A percentile compares a stretch with the other conserved stretches of the same genome.
Evolutionary conservation across 2,329 filamentous ascomycete species (phyloP).

Genomic region (Thelonectria discophora): DNA sequence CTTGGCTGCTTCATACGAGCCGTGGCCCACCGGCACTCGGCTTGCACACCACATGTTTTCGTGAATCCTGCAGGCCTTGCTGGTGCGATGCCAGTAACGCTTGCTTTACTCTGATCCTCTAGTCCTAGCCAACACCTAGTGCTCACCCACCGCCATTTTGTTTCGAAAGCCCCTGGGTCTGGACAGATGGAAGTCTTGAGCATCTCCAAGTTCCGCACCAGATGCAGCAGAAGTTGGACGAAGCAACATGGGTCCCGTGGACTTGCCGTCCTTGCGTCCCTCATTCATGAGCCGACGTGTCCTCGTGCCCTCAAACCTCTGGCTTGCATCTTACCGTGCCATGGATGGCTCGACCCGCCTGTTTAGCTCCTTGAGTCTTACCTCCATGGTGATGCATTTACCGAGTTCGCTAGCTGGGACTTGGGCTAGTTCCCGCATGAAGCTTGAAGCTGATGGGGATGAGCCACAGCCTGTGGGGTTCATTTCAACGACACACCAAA

Average conservation of each 20-base stretch:
- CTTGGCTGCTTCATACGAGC: constrained; percentile 24
- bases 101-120: constrained; percentile 8
- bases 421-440: constrained; percentile 45
- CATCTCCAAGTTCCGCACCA: neutral
- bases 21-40: constrained; percentile 31
- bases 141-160: constrained; percentile 11
- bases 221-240: neutral
- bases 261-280: neutral
- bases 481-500: constrained; percentile 43
- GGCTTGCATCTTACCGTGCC: constrained; percentile 7
- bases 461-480: constrained; percentile 34
- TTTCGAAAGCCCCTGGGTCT: neutral
- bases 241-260: neutral
- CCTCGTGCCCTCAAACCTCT: constrained; percentile 8
- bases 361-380: constrained; percentile 1
- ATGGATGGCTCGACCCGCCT: constrained; percentile 20
- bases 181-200: constrained; percentile 3
- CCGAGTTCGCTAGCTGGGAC: constrained; percentile 37
- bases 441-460: constrained; percentile 25
- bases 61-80: constrained; percentile 33
- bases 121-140: constrained; percentile 15
- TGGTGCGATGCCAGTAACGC: constrained; percentile 30
- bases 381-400: constrained; percentile 43
- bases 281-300: neutral
- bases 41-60: constrained; percentile 38